Evolutionary conservation across 805 yeast genomes (phyloP).

Genomic region (Starmerella sp.): DNA sequence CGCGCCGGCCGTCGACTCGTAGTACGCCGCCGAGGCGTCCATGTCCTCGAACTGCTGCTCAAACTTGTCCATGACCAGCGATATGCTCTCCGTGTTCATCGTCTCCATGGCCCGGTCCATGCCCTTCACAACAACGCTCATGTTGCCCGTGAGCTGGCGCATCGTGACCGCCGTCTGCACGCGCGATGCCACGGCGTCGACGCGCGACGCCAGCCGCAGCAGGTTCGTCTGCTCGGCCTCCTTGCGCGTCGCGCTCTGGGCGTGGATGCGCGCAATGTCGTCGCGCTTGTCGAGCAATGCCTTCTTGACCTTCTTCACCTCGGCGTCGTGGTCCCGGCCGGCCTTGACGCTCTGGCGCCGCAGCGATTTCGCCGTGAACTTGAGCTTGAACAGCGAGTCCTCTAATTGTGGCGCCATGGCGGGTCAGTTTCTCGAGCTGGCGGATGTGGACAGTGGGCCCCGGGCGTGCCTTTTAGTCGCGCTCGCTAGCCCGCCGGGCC

Average conservation of each 20-base stretch:
- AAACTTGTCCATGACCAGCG: conserved; percentile 93
- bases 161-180: conserved; percentile 97
- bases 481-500: too few relatives aligned
- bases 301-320: conserved; percentile 80
- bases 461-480: neutral
- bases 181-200: conserved; percentile 91
- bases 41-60: conserved; percentile 92
- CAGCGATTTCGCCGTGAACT: conserved; percentile 88
- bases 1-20: conserved; percentile 78
- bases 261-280: conserved; percentile 88
- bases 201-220: conserved; percentile 70
- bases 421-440: neutral
- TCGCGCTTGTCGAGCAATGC: conserved; percentile 75
- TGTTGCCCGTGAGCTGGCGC: conserved; percentile 88
- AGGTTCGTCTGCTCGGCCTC: conserved; percentile 74
- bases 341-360: conserved; percentile 83
- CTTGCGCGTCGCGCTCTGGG: conserved; percentile 91
- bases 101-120: conserved; percentile 94
- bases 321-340: conserved; percentile 77
- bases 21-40: conserved; percentile 86
- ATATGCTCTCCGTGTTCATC: conserved; percentile 88
- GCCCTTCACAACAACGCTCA: conserved; percentile 85
- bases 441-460: neutral
- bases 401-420: conserved; percentile 23
- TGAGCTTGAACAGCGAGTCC: conserved; percentile 25